phyloP scores from a whole-genome alignment of 192 early-diverging fungal species.

The Kickxella alabastrina region DNA sequence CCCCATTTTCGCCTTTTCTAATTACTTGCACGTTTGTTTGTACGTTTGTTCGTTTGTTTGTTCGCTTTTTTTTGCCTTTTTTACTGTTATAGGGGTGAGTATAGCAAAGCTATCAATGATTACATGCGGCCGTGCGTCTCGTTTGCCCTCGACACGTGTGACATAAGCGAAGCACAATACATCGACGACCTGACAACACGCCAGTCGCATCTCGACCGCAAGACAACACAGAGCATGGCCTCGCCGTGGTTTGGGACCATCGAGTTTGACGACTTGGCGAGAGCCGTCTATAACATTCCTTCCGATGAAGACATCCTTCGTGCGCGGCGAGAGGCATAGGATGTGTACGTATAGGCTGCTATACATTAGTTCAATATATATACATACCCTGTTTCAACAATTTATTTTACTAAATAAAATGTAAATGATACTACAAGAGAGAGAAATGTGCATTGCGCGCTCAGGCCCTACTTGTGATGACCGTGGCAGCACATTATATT shows the following conservation, averaged over 20 bases:
- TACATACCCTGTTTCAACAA: too few species aligned
- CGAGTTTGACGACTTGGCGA: conserved; percentile 42
- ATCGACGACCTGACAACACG: conserved; percentile 28
- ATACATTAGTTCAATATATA: too few species aligned
- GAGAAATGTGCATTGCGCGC: too few species aligned
- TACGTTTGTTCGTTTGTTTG: too few species aligned
- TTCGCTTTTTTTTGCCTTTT: conserved; percentile 3
- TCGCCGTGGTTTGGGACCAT: conserved; percentile 50
- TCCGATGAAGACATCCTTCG: conserved; percentile 41
- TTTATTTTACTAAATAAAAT: too few species aligned
- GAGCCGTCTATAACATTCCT: conserved; percentile 37
- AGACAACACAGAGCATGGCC: conserved; percentile 10
- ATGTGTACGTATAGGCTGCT: not conserved
- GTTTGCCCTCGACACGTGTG: conserved; percentile 48
- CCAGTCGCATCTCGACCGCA: conserved; percentile 3
- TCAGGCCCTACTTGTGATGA: too few species aligned
- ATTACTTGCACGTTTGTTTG: too few species aligned
- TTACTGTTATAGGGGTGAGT: conserved; percentile 1
- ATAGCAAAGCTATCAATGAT: conserved; percentile 13
- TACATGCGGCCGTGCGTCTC: conserved; percentile 36
- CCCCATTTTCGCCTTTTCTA: too few species aligned
- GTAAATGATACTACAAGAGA: too few species aligned
- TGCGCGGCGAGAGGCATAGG: conserved; percentile 1
- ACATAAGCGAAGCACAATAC: conserved; percentile 31
- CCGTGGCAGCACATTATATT: too few species aligned